phyloP scores from a whole-genome alignment of 140 eudicot genomes.

The Ambrosia hybrid region DNA sequence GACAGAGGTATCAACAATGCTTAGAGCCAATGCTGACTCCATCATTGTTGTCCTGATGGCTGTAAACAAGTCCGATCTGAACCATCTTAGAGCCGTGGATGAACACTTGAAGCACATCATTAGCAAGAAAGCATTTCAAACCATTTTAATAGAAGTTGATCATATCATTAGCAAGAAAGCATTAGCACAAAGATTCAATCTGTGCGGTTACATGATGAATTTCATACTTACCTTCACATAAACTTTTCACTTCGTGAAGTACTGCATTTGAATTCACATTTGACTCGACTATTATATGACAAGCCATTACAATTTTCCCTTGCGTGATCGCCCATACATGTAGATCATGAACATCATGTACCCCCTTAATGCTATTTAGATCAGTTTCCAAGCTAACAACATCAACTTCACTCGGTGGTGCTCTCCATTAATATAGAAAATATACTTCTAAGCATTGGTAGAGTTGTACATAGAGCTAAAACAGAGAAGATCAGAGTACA shows the following conservation, averaged over 20 bases:
- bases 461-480: slow-evolving; percentile 49
- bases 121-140: slow-evolving; percentile 50
- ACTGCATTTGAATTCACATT: slow-evolving; percentile 34
- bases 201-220: slow-evolving; percentile 79
- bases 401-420: slow-evolving; percentile 70
- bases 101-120: slow-evolving; percentile 48
- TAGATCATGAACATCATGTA: slow-evolving; percentile 65
- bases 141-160: slow-evolving; percentile 40
- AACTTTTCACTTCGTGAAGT: slow-evolving; percentile 40
- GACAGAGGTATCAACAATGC: slow-evolving; percentile 57
- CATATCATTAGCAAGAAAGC: slow-evolving; percentile 61
- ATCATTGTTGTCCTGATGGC: slow-evolving; percentile 56
- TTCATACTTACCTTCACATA: slow-evolving; percentile 39
- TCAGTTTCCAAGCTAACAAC: slow-evolving; percentile 41
- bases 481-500: slow-evolving; percentile 63
- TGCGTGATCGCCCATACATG: slow-evolving; percentile 74
- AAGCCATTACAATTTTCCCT: slow-evolving; percentile 55
- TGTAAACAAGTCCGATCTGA: slow-evolving; percentile 54
- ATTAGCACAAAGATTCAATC: slow-evolving; percentile 37
- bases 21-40: slow-evolving; percentile 50
- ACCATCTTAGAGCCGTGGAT: slow-evolving; percentile 47
- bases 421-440: slow-evolving; percentile 61
- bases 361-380: slow-evolving; percentile 43
- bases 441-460: slow-evolving; percentile 55
- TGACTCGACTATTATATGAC: slow-evolving; percentile 48